Percentiles rank a stretch among this genome's conserved stretches.
Evolutionary conservation across 257 asterid species (phyloP).

Genomic region (Rhazya stricta): DNA sequence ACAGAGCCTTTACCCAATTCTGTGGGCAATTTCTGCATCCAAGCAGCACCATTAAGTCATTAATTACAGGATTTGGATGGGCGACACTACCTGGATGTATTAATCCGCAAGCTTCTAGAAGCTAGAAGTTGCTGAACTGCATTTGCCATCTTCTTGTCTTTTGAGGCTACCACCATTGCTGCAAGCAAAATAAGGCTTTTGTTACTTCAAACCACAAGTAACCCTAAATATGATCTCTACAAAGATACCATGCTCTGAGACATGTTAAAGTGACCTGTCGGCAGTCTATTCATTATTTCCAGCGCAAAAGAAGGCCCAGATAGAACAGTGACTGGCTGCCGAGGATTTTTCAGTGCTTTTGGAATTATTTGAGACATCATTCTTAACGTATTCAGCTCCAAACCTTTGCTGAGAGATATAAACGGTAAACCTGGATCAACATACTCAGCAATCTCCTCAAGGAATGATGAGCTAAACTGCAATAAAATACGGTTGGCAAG

Average conservation of each 20-base stretch:
- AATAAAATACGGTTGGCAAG: conserved; percentile 24
- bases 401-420: conserved; percentile 91
- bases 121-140: conserved; percentile 92
- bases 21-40: not conserved
- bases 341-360: conserved; percentile 64
- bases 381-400: conserved; percentile 79
- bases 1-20: not conserved
- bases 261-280: conserved; percentile 59
- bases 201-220: conserved; percentile 15
- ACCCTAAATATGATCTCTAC: conserved; percentile 2
- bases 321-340: conserved; percentile 80
- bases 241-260: conserved; percentile 17
- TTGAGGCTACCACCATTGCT: conserved; percentile 95
- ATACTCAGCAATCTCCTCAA: conserved; percentile 63
- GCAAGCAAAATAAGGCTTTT: conserved; percentile 5
- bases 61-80: not conserved
- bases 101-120: conserved; percentile 64
- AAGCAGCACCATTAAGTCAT: not conserved
- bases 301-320: conserved; percentile 93
- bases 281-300: conserved; percentile 85
- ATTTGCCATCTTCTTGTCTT: conserved; percentile 77
- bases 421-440: conserved; percentile 90
- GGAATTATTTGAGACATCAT: conserved; percentile 95
- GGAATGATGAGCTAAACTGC: conserved; percentile 90
- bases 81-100: conserved; percentile 69